A percentile compares a stretch with the other conserved stretches of the same genome.
These are phyloP conservation scores for Mycena maculata DNA, from an alignment of 768 basidiomycete genomes.

Conservation along the genomic window DNA sequence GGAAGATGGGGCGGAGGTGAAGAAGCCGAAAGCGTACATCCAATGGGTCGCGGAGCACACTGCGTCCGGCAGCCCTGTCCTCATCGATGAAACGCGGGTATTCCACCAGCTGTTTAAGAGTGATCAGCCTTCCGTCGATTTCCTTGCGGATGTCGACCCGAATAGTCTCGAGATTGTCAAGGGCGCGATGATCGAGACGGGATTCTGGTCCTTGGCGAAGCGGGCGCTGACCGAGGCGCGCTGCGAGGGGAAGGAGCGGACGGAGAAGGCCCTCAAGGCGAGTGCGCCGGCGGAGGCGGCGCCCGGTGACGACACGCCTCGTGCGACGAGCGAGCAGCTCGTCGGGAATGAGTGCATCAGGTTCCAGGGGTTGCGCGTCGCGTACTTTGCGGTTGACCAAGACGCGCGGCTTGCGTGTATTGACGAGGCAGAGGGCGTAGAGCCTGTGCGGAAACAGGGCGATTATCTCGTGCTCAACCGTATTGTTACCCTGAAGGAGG, in stretches of 20 bases:
- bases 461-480: constrained; percentile 90
- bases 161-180: constrained; percentile 83
- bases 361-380: constrained; percentile 96
- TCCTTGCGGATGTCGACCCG: constrained; percentile 84
- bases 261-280: constrained; percentile 67
- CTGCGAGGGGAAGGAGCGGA: constrained; percentile 71
- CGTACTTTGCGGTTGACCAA: constrained; percentile 94
- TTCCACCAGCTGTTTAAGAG: constrained; percentile 96
- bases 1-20: constrained; percentile 72
- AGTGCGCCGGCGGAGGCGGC: constrained; percentile 49
- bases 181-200: constrained; percentile 87
- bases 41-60: constrained; percentile 96
- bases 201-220: constrained; percentile 88
- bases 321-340: constrained; percentile 81
- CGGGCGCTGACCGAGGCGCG: constrained; percentile 72
- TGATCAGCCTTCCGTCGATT: constrained; percentile 89
- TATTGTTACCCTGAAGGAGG: constrained; percentile 95
- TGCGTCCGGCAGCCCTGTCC: constrained; percentile 82
- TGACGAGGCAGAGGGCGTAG: constrained; percentile 59
- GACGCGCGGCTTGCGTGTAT: constrained; percentile 79
- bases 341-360: constrained; percentile 92
- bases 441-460: constrained; percentile 65
- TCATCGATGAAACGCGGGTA: constrained; percentile 88
- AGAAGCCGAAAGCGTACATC: constrained; percentile 93
- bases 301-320: constrained; percentile 67